Conservation (phyloP, 345 rosid species). For the Camelina hispida region DNA sequence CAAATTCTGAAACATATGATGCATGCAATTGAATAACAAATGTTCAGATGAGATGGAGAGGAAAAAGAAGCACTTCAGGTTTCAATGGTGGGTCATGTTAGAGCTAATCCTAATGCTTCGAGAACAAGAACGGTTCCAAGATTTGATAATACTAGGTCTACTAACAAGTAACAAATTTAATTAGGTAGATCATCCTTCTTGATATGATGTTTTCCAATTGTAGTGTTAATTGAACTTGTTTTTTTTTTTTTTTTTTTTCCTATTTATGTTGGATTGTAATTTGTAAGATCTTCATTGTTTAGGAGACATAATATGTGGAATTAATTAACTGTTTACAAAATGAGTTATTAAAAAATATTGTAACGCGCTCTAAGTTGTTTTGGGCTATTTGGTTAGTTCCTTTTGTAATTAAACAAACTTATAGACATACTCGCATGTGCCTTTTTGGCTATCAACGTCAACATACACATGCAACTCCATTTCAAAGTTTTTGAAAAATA, state of each 20-base stretch:
- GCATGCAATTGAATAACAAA: too few species aligned
- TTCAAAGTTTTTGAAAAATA: not conserved
- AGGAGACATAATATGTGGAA: conserved; percentile 8
- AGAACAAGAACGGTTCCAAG: conserved; percentile 41
- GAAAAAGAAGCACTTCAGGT: conserved; percentile 50
- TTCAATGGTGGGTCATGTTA: conserved; percentile 52
- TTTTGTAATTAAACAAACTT: too few species aligned
- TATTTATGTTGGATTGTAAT: not conserved
- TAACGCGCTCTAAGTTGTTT: too few species aligned
- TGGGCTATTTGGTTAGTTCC: too few species aligned
- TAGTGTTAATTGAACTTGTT: conserved; percentile 8
- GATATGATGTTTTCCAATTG: not conserved
- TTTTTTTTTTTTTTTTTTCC: not conserved
- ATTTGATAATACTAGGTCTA: conserved; percentile 39
- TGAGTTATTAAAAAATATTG: not conserved
- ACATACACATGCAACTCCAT: not conserved
- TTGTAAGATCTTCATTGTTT: conserved; percentile 21
- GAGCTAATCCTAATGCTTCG: conserved; percentile 45
- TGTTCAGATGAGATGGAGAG: conserved; percentile 46
- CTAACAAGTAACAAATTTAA: conserved; percentile 30
- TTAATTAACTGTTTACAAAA: not conserved
- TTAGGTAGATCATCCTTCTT: conserved; percentile 17
- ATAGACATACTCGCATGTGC: not conserved
- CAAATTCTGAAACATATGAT: too few species aligned
- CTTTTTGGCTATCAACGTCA: not conserved